Base-by-base conservation (phyloP, 345 rosid genomes). In the Angophora floribunda region DNA sequence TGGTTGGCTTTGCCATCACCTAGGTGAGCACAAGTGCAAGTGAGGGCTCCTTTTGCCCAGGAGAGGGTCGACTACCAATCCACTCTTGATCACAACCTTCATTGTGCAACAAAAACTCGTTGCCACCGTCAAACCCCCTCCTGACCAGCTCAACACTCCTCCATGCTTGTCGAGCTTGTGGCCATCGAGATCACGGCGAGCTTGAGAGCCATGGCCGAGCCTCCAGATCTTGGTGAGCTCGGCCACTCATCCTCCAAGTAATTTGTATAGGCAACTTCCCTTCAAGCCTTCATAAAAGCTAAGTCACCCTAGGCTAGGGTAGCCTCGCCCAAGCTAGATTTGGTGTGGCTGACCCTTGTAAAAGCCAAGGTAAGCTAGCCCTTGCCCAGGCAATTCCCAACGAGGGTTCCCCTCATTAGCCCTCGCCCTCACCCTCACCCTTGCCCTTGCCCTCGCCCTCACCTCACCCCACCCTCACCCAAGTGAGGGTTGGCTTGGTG, bases 1-100 rank as follows among this genome's bases (percentile, higher is more conserved):
- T 26, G 61, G 61, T 55, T 21, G 61, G 61, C 61, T 26, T 55
- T 4, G 4, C 41, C 41, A 36, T 36, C 28, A 55, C 28, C 12
- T 0, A 0, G 1, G 61, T 26, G 22, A 55, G 61, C 22, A 26
- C 28, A 1, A 22, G 28, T 11, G 22, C 2, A 1, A 26, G 22
- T 55, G 61, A 22, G 22, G 61, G 61, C 61, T 22, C 21, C 28
- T 26, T 26, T 55, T 55, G 61, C 5, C 61, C 61, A 55, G 19
- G 28, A 8, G 26, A 22, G 5, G 12, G 28, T 55, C 22, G 61
- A 11, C 5, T 11, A 55, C 61, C 61, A 22, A 55, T 55, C 28
- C 1, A 22, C 22, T 55, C 61, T 55, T 1, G 2, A 55, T 55
- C 2, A 1, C 61, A 55, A 55, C 28, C 61, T 55, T 26, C 61